Conservation (phyloP, 805 yeast genomes). For the Yamadazyma paraphyllophila region DNA sequence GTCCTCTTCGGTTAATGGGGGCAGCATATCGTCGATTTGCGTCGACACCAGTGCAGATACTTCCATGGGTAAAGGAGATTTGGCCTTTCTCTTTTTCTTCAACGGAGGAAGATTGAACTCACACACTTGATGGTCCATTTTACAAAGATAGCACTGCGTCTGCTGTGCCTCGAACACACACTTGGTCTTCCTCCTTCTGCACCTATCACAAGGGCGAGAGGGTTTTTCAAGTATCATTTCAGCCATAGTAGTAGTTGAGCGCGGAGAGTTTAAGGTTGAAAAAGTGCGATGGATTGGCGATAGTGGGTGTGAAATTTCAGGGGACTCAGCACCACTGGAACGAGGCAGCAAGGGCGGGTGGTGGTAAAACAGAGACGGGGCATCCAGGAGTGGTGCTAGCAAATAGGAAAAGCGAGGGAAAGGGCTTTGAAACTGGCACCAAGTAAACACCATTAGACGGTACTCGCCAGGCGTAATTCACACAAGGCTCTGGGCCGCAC, state of each 20-base stretch:
- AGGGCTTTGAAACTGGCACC: neutral
- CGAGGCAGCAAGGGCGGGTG: too few relatives aligned
- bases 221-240: conserved; percentile 8
- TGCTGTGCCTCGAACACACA: conserved; percentile 11
- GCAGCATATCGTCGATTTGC: neutral
- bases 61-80: conserved; percentile 1
- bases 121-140: conserved; percentile 5
- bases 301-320: too few relatives aligned
- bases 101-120: conserved; percentile 14
- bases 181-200: conserved; percentile 13
- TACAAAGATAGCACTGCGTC: conserved; percentile 10
- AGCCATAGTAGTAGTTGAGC: neutral
- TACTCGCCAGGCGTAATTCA: neutral
- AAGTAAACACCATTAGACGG: too few relatives aligned
- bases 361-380: too few relatives aligned
- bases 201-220: conserved; percentile 13
- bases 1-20: neutral
- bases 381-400: neutral
- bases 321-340: too few relatives aligned
- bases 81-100: conserved; percentile 9
- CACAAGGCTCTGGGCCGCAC: neutral
- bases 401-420: neutral
- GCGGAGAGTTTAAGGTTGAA: neutral
- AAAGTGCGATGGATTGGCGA: neutral
- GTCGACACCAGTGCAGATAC: neutral